These are phyloP conservation scores for Penicillium brevicompactum DNA, from an alignment of 2,329 filamentous ascomycete species.

Conservation along the genomic window DNA sequence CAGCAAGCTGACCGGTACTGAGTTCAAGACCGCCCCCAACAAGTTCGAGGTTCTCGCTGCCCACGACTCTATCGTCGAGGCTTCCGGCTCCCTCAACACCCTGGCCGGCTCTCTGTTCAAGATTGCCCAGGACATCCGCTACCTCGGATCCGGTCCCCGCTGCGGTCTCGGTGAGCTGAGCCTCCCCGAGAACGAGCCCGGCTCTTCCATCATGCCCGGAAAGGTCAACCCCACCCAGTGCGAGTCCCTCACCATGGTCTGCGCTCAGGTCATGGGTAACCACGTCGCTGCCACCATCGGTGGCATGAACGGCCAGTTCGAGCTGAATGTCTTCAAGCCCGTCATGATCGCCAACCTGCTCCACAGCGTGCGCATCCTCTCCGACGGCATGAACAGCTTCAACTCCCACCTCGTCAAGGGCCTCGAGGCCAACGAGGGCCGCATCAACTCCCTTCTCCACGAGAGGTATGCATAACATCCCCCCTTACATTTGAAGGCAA, in stretches of 20 bases:
- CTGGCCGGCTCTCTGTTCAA: constrained; percentile 90
- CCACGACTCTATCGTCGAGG: constrained; percentile 94
- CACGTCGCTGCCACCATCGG: constrained; percentile 89
- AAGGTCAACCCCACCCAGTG: constrained; percentile 99
- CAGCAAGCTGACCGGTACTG: constrained; percentile 84
- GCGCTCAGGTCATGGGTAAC: constrained; percentile 97
- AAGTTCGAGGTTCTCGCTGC: constrained; percentile 98
- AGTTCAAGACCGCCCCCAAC: constrained; percentile 96
- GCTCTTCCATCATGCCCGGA: constrained; percentile 97
- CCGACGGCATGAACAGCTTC: constrained; percentile 93
- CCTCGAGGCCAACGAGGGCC: constrained; percentile 88
- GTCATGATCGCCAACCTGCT: constrained; percentile 93
- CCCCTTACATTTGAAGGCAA: constrained; percentile 7
- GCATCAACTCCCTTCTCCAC: constrained; percentile 86
- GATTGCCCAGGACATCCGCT: constrained; percentile 97
- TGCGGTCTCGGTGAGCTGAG: constrained; percentile 92
- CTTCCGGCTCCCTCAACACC: constrained; percentile 90
- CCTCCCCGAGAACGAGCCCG: constrained; percentile 96
- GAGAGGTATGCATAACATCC: constrained; percentile 69
- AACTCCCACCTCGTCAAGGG: constrained; percentile 89
- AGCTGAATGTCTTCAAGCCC: constrained; percentile 98
- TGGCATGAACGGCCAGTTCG: constrained; percentile 97
- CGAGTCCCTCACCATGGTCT: constrained; percentile 97
- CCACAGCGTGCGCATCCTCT: constrained; percentile 83
- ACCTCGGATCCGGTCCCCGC: constrained; percentile 91